These are phyloP conservation scores for Calycina herbarum DNA, from an alignment of 2,329 filamentous ascomycete species.

Conservation along the genomic window DNA sequence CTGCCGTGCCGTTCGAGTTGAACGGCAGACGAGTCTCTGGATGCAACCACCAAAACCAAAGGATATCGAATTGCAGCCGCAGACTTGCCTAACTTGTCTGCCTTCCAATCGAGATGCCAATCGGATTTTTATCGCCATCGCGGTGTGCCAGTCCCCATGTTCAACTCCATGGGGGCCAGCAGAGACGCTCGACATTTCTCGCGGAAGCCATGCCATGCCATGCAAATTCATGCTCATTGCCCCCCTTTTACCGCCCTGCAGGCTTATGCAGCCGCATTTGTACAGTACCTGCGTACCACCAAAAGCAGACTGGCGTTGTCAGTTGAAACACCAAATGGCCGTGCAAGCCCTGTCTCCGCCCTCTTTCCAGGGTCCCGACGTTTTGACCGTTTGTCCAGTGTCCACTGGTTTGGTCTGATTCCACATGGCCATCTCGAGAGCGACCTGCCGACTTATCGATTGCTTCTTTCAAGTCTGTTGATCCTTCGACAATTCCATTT, in stretches of 20 bases:
- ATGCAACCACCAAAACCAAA: background rate
- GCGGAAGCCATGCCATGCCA: background rate
- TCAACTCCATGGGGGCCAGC: background rate
- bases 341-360: background rate
- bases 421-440: background rate
- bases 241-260: background rate
- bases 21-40: background rate
- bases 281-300: background rate
- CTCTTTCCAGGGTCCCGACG: background rate
- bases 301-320: background rate
- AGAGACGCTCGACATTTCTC: background rate
- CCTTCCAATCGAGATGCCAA: background rate
- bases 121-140: background rate
- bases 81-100: background rate
- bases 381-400: background rate
- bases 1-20: background rate
- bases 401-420: background rate
- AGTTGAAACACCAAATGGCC: background rate
- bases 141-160: background rate
- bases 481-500: background rate
- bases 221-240: background rate
- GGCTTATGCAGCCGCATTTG: slow-evolving; percentile 1
- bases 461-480: background rate
- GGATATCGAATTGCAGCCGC: background rate
- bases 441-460: background rate